Conservation (phyloP, 176 grass and related monocot genomes). For the sorghum (Sorghum bicolor) region DNA sequence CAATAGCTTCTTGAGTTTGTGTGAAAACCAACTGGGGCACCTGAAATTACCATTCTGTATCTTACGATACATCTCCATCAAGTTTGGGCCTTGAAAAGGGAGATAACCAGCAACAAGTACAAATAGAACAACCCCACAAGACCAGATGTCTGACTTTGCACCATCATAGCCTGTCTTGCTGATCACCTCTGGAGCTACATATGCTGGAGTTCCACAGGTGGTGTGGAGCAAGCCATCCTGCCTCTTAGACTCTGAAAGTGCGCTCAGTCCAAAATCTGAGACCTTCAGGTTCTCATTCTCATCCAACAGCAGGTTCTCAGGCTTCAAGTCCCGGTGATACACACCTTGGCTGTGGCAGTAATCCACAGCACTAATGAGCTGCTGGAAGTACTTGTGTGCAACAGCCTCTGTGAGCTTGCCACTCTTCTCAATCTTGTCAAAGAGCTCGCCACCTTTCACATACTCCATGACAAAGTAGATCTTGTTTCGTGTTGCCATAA, state of each 20-base stretch:
- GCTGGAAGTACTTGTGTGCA: conserved; percentile 69
- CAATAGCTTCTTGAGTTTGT: conserved; percentile 57
- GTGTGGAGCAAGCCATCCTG: conserved; percentile 80
- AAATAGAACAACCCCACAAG: conserved; percentile 79
- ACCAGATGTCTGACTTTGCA: conserved; percentile 76
- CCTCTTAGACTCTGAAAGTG: conserved; percentile 49
- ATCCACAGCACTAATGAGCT: conserved; percentile 75
- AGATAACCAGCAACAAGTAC: conserved; percentile 65
- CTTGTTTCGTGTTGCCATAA: conserved; percentile 67
- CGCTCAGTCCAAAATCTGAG: conserved; percentile 71
- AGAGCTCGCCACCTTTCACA: conserved; percentile 80
- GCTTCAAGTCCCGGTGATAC: conserved; percentile 80
- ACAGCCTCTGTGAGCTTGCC: conserved; percentile 52
- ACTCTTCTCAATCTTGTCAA: conserved; percentile 56
- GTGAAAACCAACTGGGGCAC: conserved; percentile 70
- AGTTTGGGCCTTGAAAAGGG: conserved; percentile 66
- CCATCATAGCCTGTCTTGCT: conserved; percentile 65
- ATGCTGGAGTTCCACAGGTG: conserved; percentile 81
- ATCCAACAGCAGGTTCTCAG: conserved; percentile 72
- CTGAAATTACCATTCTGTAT: conserved; percentile 69
- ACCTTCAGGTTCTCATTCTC: conserved; percentile 77
- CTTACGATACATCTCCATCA: conserved; percentile 82
- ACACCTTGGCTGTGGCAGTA: conserved; percentile 74
- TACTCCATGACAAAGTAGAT: conserved; percentile 89
- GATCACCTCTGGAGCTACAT: conserved; percentile 93